phyloP scores from a whole-genome alignment of 2,329 filamentous ascomycete species.

The Alternaria longipes region DNA sequence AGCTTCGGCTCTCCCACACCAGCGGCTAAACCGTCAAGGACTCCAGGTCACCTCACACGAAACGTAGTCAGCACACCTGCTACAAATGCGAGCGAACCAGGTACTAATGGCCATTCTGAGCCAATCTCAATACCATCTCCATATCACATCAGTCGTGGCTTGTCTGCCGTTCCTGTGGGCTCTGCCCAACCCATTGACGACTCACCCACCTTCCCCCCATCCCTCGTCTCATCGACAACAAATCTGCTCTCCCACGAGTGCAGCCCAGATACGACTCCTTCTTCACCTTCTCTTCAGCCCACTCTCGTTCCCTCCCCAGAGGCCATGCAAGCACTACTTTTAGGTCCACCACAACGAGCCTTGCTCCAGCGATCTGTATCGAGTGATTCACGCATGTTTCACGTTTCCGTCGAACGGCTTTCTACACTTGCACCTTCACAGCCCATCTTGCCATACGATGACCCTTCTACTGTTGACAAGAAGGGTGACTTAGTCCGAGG shows the following conservation, averaged over 20 bases:
- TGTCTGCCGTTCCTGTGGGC: background rate
- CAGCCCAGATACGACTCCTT: background rate
- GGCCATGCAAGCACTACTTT: constrained; percentile 4
- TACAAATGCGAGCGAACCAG: background rate
- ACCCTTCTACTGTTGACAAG: background rate
- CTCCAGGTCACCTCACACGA: background rate
- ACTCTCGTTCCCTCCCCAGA: background rate
- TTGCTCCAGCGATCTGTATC: background rate
- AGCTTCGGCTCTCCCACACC: background rate
- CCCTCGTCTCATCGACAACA: background rate
- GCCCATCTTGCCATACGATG: background rate
- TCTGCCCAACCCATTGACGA: background rate
- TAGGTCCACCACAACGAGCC: constrained; percentile 1
- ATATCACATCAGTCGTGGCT: background rate
- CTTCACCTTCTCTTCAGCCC: constrained; percentile 1
- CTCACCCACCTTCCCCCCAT: background rate
- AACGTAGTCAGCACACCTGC: background rate
- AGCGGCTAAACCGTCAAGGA: background rate
- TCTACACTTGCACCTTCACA: background rate
- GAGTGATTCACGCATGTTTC: constrained; percentile 4
- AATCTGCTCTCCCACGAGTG: background rate
- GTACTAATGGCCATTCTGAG: background rate
- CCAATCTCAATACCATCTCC: constrained; percentile 4
- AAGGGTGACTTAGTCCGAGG: background rate
- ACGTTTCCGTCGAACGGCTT: constrained; percentile 1